Percentiles rank a stretch among this genome's conserved stretches.
These are phyloP conservation scores for Epichloe baconii DNA, from an alignment of 2,329 filamentous ascomycete species.

Conservation along the genomic window DNA sequence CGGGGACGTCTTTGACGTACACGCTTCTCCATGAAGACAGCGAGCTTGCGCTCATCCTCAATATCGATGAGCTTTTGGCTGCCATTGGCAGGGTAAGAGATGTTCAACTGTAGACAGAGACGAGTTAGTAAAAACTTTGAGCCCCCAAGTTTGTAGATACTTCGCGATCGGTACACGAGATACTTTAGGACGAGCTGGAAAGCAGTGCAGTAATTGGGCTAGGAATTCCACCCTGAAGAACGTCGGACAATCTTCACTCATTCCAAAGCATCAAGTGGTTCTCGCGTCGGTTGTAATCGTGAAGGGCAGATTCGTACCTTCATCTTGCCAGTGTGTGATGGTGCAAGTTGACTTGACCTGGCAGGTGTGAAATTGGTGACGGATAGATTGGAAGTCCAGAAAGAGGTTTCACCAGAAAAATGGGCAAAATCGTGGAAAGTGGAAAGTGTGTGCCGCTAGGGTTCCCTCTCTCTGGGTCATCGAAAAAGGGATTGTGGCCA, in stretches of 20 bases:
- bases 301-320: conserved; percentile 23
- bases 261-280: neutral
- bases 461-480: conserved; percentile 16
- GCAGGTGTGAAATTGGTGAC: conserved; percentile 23
- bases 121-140: conserved; percentile 18
- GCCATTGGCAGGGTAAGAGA: conserved; percentile 93
- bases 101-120: conserved; percentile 40
- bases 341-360: conserved; percentile 33
- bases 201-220: no score
- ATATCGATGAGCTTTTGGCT: conserved; percentile 98
- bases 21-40: conserved; percentile 97
- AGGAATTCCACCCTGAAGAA: neutral
- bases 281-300: neutral
- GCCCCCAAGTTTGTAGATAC: neutral
- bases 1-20: conserved; percentile 37
- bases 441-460: conserved; percentile 31
- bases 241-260: neutral
- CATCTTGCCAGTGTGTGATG: conserved; percentile 34
- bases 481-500: conserved; percentile 12
- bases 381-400: conserved; percentile 10
- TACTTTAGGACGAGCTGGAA: neutral
- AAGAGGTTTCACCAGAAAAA: conserved; percentile 18
- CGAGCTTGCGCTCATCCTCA: conserved; percentile 98
- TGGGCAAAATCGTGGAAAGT: conserved; percentile 26
- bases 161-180: neutral